These are phyloP conservation scores for Amanita bisporigera DNA, from an alignment of 1,284 basidiomycete genomes.

Conservation along the genomic window DNA sequence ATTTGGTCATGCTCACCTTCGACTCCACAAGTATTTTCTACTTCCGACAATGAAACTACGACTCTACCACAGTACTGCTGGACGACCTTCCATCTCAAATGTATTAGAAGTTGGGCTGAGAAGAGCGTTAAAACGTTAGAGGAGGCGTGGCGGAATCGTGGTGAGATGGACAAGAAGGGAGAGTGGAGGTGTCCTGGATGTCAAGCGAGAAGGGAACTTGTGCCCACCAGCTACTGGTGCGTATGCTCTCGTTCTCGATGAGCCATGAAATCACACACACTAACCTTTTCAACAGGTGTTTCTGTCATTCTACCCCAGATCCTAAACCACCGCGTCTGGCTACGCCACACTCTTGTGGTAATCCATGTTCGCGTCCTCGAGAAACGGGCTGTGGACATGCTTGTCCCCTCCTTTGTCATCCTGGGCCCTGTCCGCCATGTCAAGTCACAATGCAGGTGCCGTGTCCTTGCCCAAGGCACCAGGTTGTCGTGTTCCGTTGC, in stretches of 20 bases:
- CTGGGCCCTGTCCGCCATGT: constrained; percentile 60
- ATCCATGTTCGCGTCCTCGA: constrained; percentile 73
- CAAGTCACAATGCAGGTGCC: constrained; percentile 54
- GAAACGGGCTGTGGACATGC: constrained; percentile 73
- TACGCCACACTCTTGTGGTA: constrained; percentile 87
- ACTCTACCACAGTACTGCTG: constrained; percentile 69
- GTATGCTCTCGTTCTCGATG: constrained; percentile 8
- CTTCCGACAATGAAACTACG: constrained; percentile 36
- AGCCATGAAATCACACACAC: not conserved
- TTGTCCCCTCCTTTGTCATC: constrained; percentile 73
- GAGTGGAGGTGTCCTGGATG: constrained; percentile 93
- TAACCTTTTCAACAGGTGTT: constrained; percentile 62
- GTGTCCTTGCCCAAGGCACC: constrained; percentile 71
- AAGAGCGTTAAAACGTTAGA: constrained; percentile 79
- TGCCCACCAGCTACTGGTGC: constrained; percentile 74
- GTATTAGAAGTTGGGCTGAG: constrained; percentile 77
- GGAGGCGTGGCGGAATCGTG: constrained; percentile 77
- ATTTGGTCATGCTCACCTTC: constrained; percentile 82
- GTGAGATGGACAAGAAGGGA: constrained; percentile 61
- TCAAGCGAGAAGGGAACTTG: constrained; percentile 70
- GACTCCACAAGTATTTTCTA: constrained; percentile 47
- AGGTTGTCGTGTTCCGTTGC: constrained; percentile 69
- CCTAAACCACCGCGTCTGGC: constrained; percentile 70
- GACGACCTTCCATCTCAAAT: constrained; percentile 85
- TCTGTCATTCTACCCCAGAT: constrained; percentile 78